Base-by-base conservation (phyloP, 2,329 filamentous ascomycete genomes). In the Microsporum ferrugineum region DNA sequence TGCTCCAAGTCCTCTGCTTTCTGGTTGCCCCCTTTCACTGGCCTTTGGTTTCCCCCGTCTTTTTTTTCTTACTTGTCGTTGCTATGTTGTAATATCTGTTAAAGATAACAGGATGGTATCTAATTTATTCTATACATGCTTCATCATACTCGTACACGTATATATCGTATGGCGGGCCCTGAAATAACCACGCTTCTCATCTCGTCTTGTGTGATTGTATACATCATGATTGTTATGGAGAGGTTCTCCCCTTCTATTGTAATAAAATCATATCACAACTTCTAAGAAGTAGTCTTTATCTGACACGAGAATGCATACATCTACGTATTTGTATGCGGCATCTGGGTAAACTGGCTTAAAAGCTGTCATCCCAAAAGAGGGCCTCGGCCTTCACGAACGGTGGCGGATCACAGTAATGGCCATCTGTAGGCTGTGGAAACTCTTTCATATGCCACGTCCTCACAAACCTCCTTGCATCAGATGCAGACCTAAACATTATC, bases 401-500 rank as follows among this genome's bases (percentile, higher is more conserved):
- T 12, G 56, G 62, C 6, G 65, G 62, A 8, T 65, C 63, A 31
- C 57, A 61, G 57, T 45, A 60, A 27, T 41, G 60, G 4, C 57
- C 27, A 3, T 51, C 49, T 58, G 41, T 14, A 33, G 64, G 47
- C 41, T 36, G 59, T 27, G 76, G 75, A 65, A 82, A 71, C 29
- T 74, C 71, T 59, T 74, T 73, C 45, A 77, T 70, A 72, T 84
- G 79, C 82, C 82, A 84, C 61, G 76, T 71, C 63, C 78, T 71
- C 34, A 77, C 76, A 64, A 82, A 82, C 60, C 79, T 74, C 60
- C 75, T 77, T 23, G 83, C 83, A 63, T 83, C 82, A 7, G 74
- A 72, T 57, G 78, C 73, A n/a, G 80, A 80, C 12, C 75, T 68
- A 63, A 88, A 85, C 3, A 79, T 77, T 27, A 86, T 66, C 12